Evolutionary conservation across 129 eudicot genomes (phyloP), one percentile per base, ranked within the genome.

Genomic region (Centaurea solstitialis): DNA sequence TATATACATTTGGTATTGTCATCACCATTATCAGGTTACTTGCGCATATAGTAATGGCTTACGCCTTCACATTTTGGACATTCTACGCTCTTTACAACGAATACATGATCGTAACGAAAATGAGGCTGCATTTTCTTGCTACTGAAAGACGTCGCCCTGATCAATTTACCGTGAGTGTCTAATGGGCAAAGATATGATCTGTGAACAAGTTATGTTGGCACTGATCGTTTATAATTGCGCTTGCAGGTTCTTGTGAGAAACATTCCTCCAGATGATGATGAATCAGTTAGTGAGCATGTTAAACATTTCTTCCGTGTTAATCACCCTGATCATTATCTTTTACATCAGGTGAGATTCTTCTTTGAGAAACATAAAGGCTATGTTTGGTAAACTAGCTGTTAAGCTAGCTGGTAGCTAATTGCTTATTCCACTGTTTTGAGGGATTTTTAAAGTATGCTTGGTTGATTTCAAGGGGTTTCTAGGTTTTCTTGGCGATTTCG

Each of bases 221-320:
- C 53, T 82, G 35, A 76, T 76, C 2, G 9, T 23, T 70, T 53
- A 70, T 61, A 70, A 40, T 81, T 83, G 37, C 38, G 74, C 50
- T 26, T 86, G 78, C 88, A 94, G 99, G 99, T 94, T 72, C 97
- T 94, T 83, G 97, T 94, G 68, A 90, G 94, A 83, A 92, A 92
- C 85, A 94, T 94, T 73, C 99, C 99, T 45, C 94, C 97, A 8
- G 97, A 92, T 85, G 87, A 87, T 39, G 97, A 94, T 82, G 97
- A 94, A 88, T 92, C 99, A 70, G 90, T 94, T 57, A 87, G 93
- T 65, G 90, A 90, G 86, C 99, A 94, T 68, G 96, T 94, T 83
- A 97, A 92, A 75, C 99, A 94, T 89, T 94, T 94, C 92, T 94
- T 94, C 75, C 88, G 94, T 53, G 97, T 92, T 50, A 94, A 94